These are phyloP conservation scores for Scedosporium minutisporum DNA, from an alignment of 2,329 filamentous ascomycete genomes.

Conservation along the genomic window DNA sequence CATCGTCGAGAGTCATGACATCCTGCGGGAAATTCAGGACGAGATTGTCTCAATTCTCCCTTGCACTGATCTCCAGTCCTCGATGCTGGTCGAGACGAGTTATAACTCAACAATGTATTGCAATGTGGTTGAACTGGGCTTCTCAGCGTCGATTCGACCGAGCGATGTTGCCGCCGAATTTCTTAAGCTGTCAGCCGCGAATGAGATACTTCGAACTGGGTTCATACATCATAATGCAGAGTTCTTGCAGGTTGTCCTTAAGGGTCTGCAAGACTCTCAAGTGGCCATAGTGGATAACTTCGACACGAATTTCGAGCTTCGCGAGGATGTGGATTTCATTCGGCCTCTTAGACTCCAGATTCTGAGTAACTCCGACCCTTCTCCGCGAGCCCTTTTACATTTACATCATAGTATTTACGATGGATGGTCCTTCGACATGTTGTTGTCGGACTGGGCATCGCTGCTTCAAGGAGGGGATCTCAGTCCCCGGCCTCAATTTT, in stretches of 20 bases:
- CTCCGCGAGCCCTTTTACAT: constrained; percentile 35
- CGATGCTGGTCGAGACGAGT: constrained; percentile 71
- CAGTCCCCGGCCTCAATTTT: constrained; percentile 46
- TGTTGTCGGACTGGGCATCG: constrained; percentile 55
- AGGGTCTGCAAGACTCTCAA: constrained; percentile 30
- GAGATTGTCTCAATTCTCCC: constrained; percentile 35
- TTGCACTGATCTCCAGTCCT: constrained; percentile 65
- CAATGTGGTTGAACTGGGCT: constrained; percentile 64
- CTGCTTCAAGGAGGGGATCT: constrained; percentile 28
- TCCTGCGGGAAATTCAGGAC: constrained; percentile 1
- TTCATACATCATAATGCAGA: constrained; percentile 49
- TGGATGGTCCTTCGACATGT: constrained; percentile 80
- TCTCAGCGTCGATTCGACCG: constrained; percentile 26
- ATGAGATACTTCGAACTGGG: constrained; percentile 64
- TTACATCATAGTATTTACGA: constrained; percentile 84
- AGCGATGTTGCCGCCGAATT: constrained; percentile 40
- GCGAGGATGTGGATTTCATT: constrained; percentile 31
- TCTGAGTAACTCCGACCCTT: constrained; percentile 10
- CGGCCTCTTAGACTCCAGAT: constrained; percentile 56
- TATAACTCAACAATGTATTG: constrained; percentile 55
- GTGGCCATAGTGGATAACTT: constrained; percentile 30
- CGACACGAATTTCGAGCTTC: constrained; percentile 27
- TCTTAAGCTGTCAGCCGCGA: constrained; percentile 35
- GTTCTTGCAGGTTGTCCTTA: constrained; percentile 59
- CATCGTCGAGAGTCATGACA: neutral